phyloP scores from a whole-genome alignment of 495 filamentous ascomycete genomes.

The Penicillium odoratum region DNA sequence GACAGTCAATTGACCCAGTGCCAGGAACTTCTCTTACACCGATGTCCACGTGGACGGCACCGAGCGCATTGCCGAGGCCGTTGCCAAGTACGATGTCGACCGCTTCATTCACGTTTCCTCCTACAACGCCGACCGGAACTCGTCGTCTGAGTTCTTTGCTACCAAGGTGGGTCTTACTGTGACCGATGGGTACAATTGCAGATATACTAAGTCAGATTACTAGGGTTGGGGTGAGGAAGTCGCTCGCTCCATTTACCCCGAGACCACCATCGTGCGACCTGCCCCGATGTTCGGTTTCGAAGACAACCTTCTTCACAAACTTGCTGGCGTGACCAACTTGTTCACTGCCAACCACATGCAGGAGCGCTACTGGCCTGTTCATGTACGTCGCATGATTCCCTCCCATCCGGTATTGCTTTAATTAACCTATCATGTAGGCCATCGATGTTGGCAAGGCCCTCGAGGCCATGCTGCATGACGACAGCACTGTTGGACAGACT shows the following conservation, averaged over 20 bases:
- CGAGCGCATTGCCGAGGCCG: slow-evolving; percentile 93
- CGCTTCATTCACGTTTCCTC: slow-evolving; percentile 96
- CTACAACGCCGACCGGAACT: slow-evolving; percentile 82
- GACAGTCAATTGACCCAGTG: slow-evolving; percentile 26
- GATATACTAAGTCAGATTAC: slow-evolving; percentile 20
- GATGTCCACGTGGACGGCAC: slow-evolving; percentile 94
- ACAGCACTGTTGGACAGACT: slow-evolving; percentile 84
- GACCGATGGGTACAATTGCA: background rate
- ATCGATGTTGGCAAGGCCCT: slow-evolving; percentile 88
- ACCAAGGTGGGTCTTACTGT: slow-evolving; percentile 66
- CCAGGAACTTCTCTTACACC: slow-evolving; percentile 86
- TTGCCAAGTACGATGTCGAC: slow-evolving; percentile 97
- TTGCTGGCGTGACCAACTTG: slow-evolving; percentile 74
- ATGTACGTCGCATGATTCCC: slow-evolving; percentile 56
- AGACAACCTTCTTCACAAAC: slow-evolving; percentile 83
- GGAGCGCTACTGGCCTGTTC: slow-evolving; percentile 88
- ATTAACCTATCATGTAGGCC: slow-evolving; percentile 49
- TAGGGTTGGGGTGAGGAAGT: slow-evolving; percentile 79
- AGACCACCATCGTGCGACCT: slow-evolving; percentile 96
- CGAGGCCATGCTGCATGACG: slow-evolving; percentile 84
- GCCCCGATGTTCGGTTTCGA: slow-evolving; percentile 94
- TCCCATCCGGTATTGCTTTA: background rate
- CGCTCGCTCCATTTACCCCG: slow-evolving; percentile 87
- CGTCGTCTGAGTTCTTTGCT: slow-evolving; percentile 79
- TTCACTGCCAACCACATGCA: slow-evolving; percentile 91